A percentile compares a stretch with the other conserved stretches of the same genome.
These are phyloP conservation scores for Pseudogymnoascus verrucosus DNA, from an alignment of 2,329 filamentous ascomycete species.

Conservation along the genomic window DNA sequence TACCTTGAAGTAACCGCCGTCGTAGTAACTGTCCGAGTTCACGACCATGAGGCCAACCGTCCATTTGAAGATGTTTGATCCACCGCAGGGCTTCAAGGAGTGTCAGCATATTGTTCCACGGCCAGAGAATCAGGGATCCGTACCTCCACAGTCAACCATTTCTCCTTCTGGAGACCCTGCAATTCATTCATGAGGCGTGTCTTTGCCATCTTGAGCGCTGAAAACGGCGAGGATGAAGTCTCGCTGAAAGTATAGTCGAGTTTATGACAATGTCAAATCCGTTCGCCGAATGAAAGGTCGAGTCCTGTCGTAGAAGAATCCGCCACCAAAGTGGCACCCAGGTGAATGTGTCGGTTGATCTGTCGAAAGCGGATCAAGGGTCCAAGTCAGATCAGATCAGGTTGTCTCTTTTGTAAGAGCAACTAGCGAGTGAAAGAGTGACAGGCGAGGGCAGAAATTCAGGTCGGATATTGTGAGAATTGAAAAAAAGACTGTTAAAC, in stretches of 20 bases:
- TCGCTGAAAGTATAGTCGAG: not conserved
- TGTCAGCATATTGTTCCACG: conserved; percentile 14
- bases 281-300: not conserved
- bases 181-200: conserved; percentile 86
- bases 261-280: not conserved
- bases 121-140: conserved; percentile 23
- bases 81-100: conserved; percentile 49
- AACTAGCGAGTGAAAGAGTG: not conserved
- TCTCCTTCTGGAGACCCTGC: conserved; percentile 74
- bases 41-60: conserved; percentile 82
- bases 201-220: conserved; percentile 46
- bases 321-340: conserved; percentile 7
- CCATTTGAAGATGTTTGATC: conserved; percentile 84
- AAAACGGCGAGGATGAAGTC: conserved; percentile 22
- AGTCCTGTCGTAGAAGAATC: not conserved
- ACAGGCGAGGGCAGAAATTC: not conserved
- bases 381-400: not conserved
- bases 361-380: not conserved
- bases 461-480: not conserved
- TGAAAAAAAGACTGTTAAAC: not conserved
- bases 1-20: conserved; percentile 83
- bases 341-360: not conserved
- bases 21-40: conserved; percentile 84
- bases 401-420: conserved; percentile 3
- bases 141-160: conserved; percentile 88